Evolutionary conservation across 805 yeast species (phyloP), one percentile per base, ranked within the genome.

Genomic region (Grigorovia transvaalensis): DNA sequence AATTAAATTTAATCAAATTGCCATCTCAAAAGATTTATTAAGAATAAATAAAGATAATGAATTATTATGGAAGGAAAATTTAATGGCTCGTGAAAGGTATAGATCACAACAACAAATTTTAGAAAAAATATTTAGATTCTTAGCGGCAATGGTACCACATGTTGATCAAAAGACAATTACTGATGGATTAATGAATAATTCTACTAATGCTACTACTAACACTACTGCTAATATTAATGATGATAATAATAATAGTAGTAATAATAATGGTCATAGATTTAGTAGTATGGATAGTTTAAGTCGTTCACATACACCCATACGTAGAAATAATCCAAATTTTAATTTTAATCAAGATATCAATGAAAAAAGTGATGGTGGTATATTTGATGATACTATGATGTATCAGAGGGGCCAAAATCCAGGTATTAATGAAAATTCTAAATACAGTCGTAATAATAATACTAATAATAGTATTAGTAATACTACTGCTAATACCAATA

Each of bases 61-160:
- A 64, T 68, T 88, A 60, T 70, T 93, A 46, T 93, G 99, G 99
- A 83, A 84, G 54, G 98, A 93, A 64, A 84, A 88, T 61, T 82
- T 77, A 64, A 71, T 82, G 53, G 84, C 91, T 6, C 75, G 97
- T 50, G 97, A 91, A 65, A 79, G 90, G 56, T 87, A 90, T 66
- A 80, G 84, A 59, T 76, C 82, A 38, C 98, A 93, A 65, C 82
- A 91, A 44, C 91, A 86, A 56, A 88, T 96, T 20, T 74, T 93
- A 51, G 95, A 89, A 57, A 85, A 87, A 56, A 91, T 93, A 49
- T 70, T 93, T 60, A 79, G 93, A 59, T 91, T 93, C 58, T 73
- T 93, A 60, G 95, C 96, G 2, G 79, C 90, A 6, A 77, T 91
- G 44, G 58, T 59, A 41, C 66, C 67, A 44, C 65, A 62, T 45